These are phyloP conservation scores for Thelonectria discophora DNA, from an alignment of 2,329 filamentous ascomycete species.

Conservation along the genomic window DNA sequence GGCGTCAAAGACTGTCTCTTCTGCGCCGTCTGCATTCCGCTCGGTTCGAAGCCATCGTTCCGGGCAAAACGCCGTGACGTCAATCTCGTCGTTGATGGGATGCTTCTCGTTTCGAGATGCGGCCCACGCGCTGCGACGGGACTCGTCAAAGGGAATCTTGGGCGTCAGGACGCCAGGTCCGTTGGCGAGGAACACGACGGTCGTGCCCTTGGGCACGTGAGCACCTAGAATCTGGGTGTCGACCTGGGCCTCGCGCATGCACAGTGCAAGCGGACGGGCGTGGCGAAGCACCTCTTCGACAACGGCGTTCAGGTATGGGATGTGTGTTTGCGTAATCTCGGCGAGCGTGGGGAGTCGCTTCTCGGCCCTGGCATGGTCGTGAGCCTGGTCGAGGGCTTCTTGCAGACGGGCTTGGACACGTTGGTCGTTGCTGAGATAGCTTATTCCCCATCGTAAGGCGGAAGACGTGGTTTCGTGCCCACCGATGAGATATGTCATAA, in stretches of 20 bases:
- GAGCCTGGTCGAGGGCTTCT: background rate
- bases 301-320: background rate
- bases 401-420: background rate
- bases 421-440: background rate
- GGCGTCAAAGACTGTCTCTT: too few relatives aligned
- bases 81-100: background rate
- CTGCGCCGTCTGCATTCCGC: too few relatives aligned
- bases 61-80: background rate
- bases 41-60: background rate
- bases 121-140: background rate
- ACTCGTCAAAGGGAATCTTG: background rate
- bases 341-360: background rate
- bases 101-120: background rate
- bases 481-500: background rate
- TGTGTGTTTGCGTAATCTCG: background rate
- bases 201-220: background rate
- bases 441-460: background rate
- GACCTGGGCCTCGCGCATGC: background rate
- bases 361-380: background rate
- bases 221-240: background rate
- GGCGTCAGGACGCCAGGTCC: background rate
- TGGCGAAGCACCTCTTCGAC: background rate
- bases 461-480: background rate
- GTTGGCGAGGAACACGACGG: background rate
- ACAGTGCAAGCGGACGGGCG: background rate